phyloP scores from a whole-genome alignment of 345 rosid genomes.

The Bretschneidera sinensis region DNA sequence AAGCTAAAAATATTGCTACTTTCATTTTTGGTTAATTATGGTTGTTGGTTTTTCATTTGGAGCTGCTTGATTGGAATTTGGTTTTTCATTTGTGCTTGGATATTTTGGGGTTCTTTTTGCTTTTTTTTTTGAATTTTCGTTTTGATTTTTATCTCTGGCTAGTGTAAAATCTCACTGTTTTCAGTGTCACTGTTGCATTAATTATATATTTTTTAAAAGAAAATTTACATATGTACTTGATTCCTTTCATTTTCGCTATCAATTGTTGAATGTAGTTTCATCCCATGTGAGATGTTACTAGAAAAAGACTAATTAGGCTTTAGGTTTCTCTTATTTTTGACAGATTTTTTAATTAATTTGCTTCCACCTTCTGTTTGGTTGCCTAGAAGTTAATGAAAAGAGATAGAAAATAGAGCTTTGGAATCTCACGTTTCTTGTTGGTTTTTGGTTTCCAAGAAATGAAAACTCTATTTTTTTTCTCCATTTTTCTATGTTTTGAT shows the following conservation, averaged over 20 bases:
- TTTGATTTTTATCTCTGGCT: conserved; percentile 11
- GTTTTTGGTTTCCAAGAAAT: neutral
- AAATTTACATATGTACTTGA: no score
- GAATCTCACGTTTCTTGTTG: conserved; percentile 12
- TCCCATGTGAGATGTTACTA: conserved; percentile 21
- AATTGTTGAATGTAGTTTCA: conserved; percentile 7
- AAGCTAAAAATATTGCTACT: no score
- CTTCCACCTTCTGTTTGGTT: conserved; percentile 17
- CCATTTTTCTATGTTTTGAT: neutral
- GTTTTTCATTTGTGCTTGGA: neutral
- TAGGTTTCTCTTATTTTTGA: conserved; percentile 16
- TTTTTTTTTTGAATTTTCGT: conserved; percentile 7
- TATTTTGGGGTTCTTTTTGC: neutral
- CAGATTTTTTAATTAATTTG: neutral
- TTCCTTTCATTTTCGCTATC: conserved; percentile 10
- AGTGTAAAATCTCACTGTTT: conserved; percentile 14
- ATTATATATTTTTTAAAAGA: no score
- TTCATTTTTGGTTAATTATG: no score
- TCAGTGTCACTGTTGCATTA: conserved; percentile 47
- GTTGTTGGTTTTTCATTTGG: neutral
- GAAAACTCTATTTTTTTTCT: neutral
- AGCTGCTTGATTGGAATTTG: neutral
- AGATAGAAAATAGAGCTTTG: conserved; percentile 6
- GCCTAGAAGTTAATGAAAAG: conserved; percentile 11
- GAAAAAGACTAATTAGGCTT: conserved; percentile 17